A percentile compares a stretch with the other conserved stretches of the same genome.
phyloP scores from a whole-genome alignment of 129 eudicot genomes.

The Flaveria brownii region DNA sequence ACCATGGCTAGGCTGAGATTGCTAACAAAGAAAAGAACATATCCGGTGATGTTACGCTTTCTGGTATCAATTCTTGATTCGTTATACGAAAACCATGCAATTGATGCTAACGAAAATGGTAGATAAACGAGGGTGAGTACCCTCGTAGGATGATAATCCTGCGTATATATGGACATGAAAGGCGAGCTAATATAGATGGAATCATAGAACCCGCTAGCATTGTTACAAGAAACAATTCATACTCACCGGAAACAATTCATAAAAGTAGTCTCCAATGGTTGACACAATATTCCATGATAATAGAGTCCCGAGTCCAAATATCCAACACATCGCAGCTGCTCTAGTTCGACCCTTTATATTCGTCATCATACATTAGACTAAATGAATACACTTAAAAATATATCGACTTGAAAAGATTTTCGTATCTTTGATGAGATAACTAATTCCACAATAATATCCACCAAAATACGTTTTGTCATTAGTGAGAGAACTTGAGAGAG shows the following conservation, averaged over 20 bases:
- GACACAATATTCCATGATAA: slow-evolving; percentile 14
- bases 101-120: not conserved
- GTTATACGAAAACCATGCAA: not conserved
- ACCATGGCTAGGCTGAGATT: not conserved
- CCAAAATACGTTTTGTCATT: too few relatives aligned
- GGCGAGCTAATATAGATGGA: not conserved
- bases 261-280: slow-evolving; percentile 11
- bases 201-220: too few relatives aligned
- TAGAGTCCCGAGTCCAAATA: slow-evolving; percentile 15
- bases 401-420: too few relatives aligned
- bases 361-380: not conserved
- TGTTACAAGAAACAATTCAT: not conserved
- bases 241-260: slow-evolving; percentile 14
- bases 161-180: not conserved
- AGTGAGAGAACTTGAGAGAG: too few relatives aligned
- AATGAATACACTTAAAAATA: too few relatives aligned
- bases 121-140: slow-evolving; percentile 15
- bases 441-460: too few relatives aligned
- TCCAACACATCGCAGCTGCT: slow-evolving; percentile 7
- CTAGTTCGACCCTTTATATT: not conserved
- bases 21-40: not conserved
- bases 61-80: slow-evolving; percentile 1
- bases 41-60: slow-evolving; percentile 11
- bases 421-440: too few relatives aligned
- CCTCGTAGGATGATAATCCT: slow-evolving; percentile 19